Conservation (phyloP, 371 early-diverging fungal genomes). For the Amoeboaphelidium occidentale region DNA sequence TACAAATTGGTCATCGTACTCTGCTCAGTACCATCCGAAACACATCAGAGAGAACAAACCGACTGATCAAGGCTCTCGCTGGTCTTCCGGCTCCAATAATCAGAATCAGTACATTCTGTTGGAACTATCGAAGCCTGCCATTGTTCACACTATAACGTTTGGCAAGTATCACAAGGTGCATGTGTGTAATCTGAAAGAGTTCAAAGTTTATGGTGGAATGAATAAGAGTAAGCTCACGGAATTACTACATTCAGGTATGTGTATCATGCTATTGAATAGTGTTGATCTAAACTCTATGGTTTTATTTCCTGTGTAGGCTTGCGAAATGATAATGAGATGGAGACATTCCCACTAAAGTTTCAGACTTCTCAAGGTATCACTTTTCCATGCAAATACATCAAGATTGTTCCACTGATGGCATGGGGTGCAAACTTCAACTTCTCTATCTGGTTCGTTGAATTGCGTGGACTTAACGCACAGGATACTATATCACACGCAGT, state of each 20-base stretch:
- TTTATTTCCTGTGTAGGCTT: no score
- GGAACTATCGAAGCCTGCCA: conserved; percentile 29
- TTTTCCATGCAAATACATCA: conserved; percentile 67
- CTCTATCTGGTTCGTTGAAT: conserved; percentile 77
- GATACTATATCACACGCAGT: conserved; percentile 15
- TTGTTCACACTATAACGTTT: conserved; percentile 57
- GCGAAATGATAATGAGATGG: conserved; percentile 69
- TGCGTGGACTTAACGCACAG: conserved; percentile 12
- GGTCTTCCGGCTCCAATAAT: conserved; percentile 57
- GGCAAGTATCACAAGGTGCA: conserved; percentile 89
- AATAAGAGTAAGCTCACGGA: conserved; percentile 50
- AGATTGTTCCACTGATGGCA: conserved; percentile 71
- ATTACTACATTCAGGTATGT: conserved; percentile 53
- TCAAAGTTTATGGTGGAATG: conserved; percentile 73
- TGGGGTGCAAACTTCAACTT: conserved; percentile 84
- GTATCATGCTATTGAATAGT: no score
- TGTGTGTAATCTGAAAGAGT: conserved; percentile 88
- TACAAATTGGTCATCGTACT: conserved; percentile 37
- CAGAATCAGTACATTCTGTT: conserved; percentile 53
- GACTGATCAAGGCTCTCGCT: conserved; percentile 44
- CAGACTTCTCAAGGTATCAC: conserved; percentile 8
- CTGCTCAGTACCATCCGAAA: conserved; percentile 44
- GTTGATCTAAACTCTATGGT: no score
- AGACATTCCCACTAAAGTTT: conserved; percentile 48
- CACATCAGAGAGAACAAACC: conserved; percentile 49